These are phyloP conservation scores for Heimioporus sp. DNA, from an alignment of 768 basidiomycete species.

Conservation along the genomic window DNA sequence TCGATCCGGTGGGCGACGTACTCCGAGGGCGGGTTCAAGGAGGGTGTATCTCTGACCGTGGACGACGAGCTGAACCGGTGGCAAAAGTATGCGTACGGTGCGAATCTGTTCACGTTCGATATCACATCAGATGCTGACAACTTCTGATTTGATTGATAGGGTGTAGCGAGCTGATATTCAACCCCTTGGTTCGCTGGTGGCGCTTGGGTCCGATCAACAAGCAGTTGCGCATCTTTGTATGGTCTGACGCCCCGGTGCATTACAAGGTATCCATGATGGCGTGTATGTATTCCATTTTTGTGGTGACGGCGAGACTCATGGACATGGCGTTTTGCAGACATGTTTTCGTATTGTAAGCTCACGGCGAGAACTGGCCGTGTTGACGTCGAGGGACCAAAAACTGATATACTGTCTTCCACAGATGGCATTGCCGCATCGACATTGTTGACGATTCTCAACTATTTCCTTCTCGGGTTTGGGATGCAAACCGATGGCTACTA, in stretches of 20 bases:
- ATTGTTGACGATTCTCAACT: constrained; percentile 66
- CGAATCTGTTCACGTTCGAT: constrained; percentile 12
- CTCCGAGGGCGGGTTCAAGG: constrained; percentile 84
- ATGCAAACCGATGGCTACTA: constrained; percentile 76
- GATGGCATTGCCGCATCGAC: constrained; percentile 64
- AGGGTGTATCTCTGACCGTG: constrained; percentile 89
- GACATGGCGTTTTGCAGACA: constrained; percentile 30
- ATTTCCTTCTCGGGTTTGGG: constrained; percentile 68
- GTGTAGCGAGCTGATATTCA: constrained; percentile 67
- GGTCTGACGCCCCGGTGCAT: constrained; percentile 75
- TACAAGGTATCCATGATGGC: constrained; percentile 70
- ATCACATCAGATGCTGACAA: constrained; percentile 25
- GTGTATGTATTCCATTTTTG: constrained; percentile 34
- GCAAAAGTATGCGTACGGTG: constrained; percentile 85
- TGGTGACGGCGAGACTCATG: not conserved
- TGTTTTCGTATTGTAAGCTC: constrained; percentile 50
- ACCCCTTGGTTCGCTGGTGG: constrained; percentile 80
- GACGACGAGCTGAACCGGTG: constrained; percentile 94
- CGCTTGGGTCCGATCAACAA: constrained; percentile 78
- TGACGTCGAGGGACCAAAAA: not conserved
- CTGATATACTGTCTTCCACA: not conserved
- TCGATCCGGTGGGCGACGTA: constrained; percentile 72
- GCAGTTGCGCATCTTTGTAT: constrained; percentile 74
- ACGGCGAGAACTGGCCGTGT: constrained; percentile 4
- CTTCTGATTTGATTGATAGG: constrained; percentile 8